Percentiles rank a stretch among this genome's conserved stretches.
Evolutionary conservation across 768 basidiomycete genomes (phyloP).

Genomic region (Boletus insuetus): DNA sequence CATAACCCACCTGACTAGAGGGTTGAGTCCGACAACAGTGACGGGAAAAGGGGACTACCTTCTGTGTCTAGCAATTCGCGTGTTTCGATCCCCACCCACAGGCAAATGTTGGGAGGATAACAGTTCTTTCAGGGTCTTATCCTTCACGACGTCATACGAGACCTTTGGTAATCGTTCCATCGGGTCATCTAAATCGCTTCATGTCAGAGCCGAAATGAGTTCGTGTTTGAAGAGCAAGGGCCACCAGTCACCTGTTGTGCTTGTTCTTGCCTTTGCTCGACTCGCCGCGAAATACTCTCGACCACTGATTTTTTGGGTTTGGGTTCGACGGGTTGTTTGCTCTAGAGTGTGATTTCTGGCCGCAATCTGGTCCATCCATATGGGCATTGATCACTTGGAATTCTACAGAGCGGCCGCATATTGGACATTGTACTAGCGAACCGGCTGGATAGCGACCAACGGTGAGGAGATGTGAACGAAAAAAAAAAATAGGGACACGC

Average conservation of each 20-base stretch:
- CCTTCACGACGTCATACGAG: constrained; percentile 63
- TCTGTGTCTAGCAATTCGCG: constrained; percentile 56
- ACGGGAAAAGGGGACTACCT: constrained; percentile 37
- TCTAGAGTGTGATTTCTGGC: constrained; percentile 21
- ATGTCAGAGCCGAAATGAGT: constrained; percentile 19
- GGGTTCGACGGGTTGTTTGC: constrained; percentile 23
- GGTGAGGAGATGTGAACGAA: background rate
- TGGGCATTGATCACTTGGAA: constrained; percentile 57
- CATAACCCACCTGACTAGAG: constrained; percentile 57
- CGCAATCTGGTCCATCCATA: constrained; percentile 56
- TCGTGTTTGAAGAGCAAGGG: background rate
- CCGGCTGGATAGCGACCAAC: constrained; percentile 26
- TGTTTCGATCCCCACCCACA: constrained; percentile 48
- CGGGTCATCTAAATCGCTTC: constrained; percentile 32
- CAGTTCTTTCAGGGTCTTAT: constrained; percentile 56
- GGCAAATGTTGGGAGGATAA: constrained; percentile 50
- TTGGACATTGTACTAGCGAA: constrained; percentile 53
- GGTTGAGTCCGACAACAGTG: background rate
- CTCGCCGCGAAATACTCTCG: constrained; percentile 34
- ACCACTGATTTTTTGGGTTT: constrained; percentile 40
- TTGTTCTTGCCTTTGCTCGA: constrained; percentile 43
- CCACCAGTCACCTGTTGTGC: constrained; percentile 24
- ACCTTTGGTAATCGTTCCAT: constrained; percentile 56
- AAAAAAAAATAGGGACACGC: background rate
- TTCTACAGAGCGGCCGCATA: constrained; percentile 50